Evolutionary conservation across 306 rosid species (phyloP).

Genomic region (Abrus precatorius): DNA sequence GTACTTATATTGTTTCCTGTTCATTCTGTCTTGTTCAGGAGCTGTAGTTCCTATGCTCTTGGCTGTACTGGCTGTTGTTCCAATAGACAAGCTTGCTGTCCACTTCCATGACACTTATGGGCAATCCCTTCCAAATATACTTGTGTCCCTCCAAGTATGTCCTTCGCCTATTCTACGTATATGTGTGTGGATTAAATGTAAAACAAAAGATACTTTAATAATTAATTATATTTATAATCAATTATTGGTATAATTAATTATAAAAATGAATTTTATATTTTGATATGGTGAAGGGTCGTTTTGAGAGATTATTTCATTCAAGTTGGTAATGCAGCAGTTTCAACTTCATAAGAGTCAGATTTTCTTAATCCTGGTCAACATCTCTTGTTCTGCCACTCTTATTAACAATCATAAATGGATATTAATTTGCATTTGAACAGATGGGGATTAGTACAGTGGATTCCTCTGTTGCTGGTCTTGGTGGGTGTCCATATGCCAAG

Average conservation of each 20-base stretch:
- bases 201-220: neutral
- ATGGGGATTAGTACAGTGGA: slow-evolving; percentile 61
- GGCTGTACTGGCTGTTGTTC: slow-evolving; percentile 86
- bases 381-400: slow-evolving; percentile 13
- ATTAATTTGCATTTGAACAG: slow-evolving; percentile 52
- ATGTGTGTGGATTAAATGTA: neutral
- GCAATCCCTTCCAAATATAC: slow-evolving; percentile 85
- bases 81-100: slow-evolving; percentile 80
- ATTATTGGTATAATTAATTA: no score
- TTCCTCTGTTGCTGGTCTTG: slow-evolving; percentile 56
- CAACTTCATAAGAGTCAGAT: neutral
- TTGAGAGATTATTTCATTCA: neutral
- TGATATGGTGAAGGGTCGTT: no score
- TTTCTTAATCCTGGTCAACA: neutral
- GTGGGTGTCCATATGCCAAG: slow-evolving; percentile 57
- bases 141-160: slow-evolving; percentile 87
- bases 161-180: slow-evolving; percentile 2
- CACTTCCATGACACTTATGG: slow-evolving; percentile 97
- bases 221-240: no score
- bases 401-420: neutral
- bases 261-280: no score
- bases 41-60: slow-evolving; percentile 85
- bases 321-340: neutral
- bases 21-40: slow-evolving; percentile 53
- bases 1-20: slow-evolving; percentile 10